These are phyloP conservation scores for Alternaria postmessia DNA, from an alignment of 2,329 filamentous ascomycete genomes.

Conservation along the genomic window DNA sequence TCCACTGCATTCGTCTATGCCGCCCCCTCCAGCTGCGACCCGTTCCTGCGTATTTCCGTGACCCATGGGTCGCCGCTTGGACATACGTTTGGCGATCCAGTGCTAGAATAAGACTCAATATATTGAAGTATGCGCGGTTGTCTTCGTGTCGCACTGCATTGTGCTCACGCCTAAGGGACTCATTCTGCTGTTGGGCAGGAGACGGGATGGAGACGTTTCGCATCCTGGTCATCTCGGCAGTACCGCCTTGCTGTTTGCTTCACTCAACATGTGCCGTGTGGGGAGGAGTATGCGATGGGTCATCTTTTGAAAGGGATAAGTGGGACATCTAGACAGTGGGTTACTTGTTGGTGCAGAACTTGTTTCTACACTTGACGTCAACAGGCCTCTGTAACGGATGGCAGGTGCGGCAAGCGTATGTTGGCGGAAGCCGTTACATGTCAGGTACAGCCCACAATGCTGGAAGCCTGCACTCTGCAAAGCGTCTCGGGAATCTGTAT, in stretches of 20 bases:
- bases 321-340: constrained; percentile 1
- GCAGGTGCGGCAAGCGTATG: constrained; percentile 4
- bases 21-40: background rate
- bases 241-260: constrained; percentile 6
- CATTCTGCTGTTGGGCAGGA: background rate
- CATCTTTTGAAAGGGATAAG: background rate
- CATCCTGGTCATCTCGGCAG: constrained; percentile 5
- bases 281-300: constrained; percentile 1
- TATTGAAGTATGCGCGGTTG: background rate
- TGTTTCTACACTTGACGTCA: constrained; percentile 14
- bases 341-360: constrained; percentile 1
- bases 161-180: background rate
- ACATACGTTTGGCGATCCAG: constrained; percentile 2
- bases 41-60: background rate
- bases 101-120: constrained; percentile 2
- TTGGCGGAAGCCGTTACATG: constrained; percentile 6
- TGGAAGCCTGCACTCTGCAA: background rate
- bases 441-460: constrained; percentile 12
- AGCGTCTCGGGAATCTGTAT: constrained; percentile 1
- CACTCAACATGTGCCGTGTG: constrained; percentile 2
- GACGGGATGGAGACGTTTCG: constrained; percentile 14
- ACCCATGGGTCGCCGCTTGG: background rate
- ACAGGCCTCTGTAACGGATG: background rate
- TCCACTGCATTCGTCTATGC: constrained; percentile 4
- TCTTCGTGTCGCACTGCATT: background rate